Evolutionary conservation across 768 basidiomycete species (phyloP), one percentile per base, ranked within the genome.

Genomic region (Pholiota microspora): DNA sequence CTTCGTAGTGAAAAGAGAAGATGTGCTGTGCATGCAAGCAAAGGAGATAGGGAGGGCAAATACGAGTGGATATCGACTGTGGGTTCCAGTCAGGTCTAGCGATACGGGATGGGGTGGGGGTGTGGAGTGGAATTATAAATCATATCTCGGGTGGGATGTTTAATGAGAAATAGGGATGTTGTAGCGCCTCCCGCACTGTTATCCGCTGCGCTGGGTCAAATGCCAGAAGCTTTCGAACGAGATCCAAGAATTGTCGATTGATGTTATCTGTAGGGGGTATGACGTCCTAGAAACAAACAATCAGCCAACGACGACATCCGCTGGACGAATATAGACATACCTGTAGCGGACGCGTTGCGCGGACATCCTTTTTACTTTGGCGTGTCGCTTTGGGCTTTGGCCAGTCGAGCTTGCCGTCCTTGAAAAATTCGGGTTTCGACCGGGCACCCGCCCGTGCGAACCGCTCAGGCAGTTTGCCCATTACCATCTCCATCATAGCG

Each of bases 401-500:
- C 88, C 92, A 98, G 69, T 94, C 93, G 36, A 99, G 81, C 64
- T 86, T 89, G 59, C 77, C 71, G 27, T 90, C 88, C 67, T 90
- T 93, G 78, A 99, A 98, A 70, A 91, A 97, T 66, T 98, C 95
- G 7, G 93, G 85, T 64, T 95, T 95, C 47, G 85, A 83, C 45
- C 88, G 80, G 7, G 86, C 83, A 15, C 88, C 89, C 40, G 80
- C 78, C 38, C 88, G 80, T 34, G 84, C 83, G 66, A 96, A 93
- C 4, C 87, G 84, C 48, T 89, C 86, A 0, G 95, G 92, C 88
- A 98, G 95, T 75, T 90, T 92, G 55, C 96, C 96, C 91, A 98
- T 98, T 34, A 98, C 97, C 69, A 91, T 88, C 69, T 98, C 95
- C 97, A 99, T 99, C 97, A 99, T 99, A 35, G 96, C 97, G 12